Percentiles rank a stretch among this genome's conserved stretches.
These are phyloP conservation scores for Calonectria hongkongensis DNA, from an alignment of 2,329 filamentous ascomycete species.

Conservation along the genomic window DNA sequence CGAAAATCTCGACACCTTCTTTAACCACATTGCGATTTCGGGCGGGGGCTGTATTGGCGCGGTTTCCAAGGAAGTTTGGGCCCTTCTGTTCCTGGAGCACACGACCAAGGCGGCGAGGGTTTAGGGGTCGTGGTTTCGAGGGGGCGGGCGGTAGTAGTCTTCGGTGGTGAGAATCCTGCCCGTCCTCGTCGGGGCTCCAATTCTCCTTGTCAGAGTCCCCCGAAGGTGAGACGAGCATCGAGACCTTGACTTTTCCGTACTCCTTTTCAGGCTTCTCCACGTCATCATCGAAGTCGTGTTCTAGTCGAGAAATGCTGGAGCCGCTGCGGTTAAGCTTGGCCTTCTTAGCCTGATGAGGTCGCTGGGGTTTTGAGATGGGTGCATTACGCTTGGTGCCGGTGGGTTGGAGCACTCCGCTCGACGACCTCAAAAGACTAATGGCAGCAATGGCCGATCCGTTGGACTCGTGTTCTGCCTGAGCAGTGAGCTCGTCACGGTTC, in stretches of 20 bases:
- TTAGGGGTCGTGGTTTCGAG: constrained; percentile 52
- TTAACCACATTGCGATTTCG: constrained; percentile 57
- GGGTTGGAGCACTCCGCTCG: constrained; percentile 71
- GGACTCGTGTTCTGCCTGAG: constrained; percentile 87
- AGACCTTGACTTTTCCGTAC: constrained; percentile 62
- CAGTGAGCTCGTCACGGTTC: constrained; percentile 84
- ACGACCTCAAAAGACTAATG: constrained; percentile 86
- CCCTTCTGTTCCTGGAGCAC: constrained; percentile 64
- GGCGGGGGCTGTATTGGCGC: constrained; percentile 64
- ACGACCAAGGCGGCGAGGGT: constrained; percentile 65
- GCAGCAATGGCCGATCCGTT: constrained; percentile 87
- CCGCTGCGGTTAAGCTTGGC: constrained; percentile 76
- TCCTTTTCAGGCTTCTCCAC: constrained; percentile 53
- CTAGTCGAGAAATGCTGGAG: constrained; percentile 78
- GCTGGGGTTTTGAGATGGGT: constrained; percentile 57
- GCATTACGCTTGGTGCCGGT: constrained; percentile 81
- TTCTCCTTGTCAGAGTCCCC: constrained; percentile 96
- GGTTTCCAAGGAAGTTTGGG: constrained; percentile 58
- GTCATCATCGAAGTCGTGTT: constrained; percentile 61
- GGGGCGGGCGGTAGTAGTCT: constrained; percentile 62
- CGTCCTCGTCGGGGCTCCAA: constrained; percentile 77
- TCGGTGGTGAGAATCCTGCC: constrained; percentile 57
- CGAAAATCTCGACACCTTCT: constrained; percentile 70
- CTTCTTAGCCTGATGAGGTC: constrained; percentile 72
- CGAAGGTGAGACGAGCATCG: constrained; percentile 61